Evolutionary conservation across 257 asterid species (phyloP).

Genomic region (Solanum tacnaense): DNA sequence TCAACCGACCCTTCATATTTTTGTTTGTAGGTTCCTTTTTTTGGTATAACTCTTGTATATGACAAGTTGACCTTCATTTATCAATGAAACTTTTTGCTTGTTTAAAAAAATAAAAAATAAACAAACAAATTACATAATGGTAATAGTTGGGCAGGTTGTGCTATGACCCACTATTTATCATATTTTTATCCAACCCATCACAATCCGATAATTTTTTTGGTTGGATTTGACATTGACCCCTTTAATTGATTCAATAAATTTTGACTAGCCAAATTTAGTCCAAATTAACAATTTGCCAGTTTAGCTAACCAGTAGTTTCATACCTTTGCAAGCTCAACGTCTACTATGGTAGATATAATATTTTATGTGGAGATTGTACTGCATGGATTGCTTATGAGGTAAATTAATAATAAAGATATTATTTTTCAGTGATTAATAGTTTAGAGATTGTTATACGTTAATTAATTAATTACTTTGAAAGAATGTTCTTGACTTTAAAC

Average conservation of each 20-base stretch:
- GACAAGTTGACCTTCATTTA: no score
- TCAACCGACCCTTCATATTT: no score
- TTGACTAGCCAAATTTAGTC: not conserved
- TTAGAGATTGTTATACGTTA: no score
- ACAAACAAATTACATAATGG: not conserved
- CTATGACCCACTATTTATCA: not conserved
- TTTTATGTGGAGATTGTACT: not conserved
- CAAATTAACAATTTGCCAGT: not conserved
- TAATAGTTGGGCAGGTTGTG: not conserved
- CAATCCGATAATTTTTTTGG: not conserved
- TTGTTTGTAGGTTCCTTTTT: no score
- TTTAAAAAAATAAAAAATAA: not conserved
- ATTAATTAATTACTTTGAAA: no score
- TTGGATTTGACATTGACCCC: not conserved
- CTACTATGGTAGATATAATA: not conserved
- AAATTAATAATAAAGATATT: no score
- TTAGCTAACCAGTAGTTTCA: not conserved
- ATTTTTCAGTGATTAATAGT: no score
- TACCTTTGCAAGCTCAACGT: not conserved
- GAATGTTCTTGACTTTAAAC: no score
- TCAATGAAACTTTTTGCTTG: no score
- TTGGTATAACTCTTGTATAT: no score
- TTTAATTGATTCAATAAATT: not conserved
- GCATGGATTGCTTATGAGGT: no score
- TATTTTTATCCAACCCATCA: not conserved